These are phyloP conservation scores for Euclidium syriacum DNA, from an alignment of 345 rosid species.

Conservation along the genomic window DNA sequence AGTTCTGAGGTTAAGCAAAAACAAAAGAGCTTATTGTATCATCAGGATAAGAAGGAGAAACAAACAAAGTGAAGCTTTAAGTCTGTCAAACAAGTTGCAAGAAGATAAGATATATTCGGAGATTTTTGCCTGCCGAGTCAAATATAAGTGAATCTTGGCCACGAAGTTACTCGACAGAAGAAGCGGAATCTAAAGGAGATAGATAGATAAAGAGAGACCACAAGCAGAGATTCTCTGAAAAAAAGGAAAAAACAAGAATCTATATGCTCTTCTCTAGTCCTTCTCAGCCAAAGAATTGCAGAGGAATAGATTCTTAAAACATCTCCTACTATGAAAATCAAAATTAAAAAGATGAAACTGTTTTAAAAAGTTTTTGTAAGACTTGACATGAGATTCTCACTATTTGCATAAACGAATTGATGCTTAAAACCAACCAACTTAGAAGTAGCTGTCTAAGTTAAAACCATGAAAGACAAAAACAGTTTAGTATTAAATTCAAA, in stretches of 20 bases:
- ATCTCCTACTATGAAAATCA: constrained; percentile 20
- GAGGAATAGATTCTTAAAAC: constrained; percentile 18
- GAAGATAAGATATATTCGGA: constrained; percentile 27
- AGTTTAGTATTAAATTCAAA: background rate
- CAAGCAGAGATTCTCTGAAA: constrained; percentile 23
- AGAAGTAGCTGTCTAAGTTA: constrained; percentile 16
- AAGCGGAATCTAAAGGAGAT: constrained; percentile 13
- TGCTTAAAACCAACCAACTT: constrained; percentile 5
- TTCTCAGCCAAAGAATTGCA: constrained; percentile 29
- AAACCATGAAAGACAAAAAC: background rate
- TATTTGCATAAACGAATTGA: constrained; percentile 21
- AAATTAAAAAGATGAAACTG: background rate
- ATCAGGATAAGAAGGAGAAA: background rate
- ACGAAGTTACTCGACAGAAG: constrained; percentile 23
- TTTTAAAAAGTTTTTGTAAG: background rate
- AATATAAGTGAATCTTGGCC: constrained; percentile 30
- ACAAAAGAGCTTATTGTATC: constrained; percentile 3
- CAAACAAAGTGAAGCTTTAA: background rate
- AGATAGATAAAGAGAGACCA: constrained; percentile 27
- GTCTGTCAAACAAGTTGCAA: constrained; percentile 19
- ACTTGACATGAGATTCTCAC: constrained; percentile 20
- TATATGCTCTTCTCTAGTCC: background rate
- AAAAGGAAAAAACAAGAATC: constrained; percentile 1
- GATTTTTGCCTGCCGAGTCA: constrained; percentile 6
- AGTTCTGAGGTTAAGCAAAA: constrained; percentile 7